phyloP scores from a whole-genome alignment of 2,329 filamentous ascomycete genomes.

The Colletotrichum trifolii region DNA sequence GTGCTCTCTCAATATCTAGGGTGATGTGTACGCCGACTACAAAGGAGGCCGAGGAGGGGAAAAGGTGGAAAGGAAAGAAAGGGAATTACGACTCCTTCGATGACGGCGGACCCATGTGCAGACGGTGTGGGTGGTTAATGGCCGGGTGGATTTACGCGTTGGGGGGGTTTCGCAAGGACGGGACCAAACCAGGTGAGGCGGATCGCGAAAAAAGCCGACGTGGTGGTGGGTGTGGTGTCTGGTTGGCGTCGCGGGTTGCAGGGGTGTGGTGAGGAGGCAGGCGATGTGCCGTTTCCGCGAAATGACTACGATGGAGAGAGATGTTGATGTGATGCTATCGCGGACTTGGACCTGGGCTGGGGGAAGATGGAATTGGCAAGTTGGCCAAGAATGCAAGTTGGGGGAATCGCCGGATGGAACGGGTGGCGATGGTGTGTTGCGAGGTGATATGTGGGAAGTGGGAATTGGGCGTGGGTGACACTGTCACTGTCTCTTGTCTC shows the following conservation, averaged over 20 bases:
- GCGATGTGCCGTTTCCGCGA: conserved; percentile 16
- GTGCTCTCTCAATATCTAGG: no score
- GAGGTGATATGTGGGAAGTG: neutral
- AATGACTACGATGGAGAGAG: neutral
- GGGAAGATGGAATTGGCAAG: neutral
- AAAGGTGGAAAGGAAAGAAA: conserved; percentile 3
- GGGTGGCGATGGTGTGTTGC: conserved; percentile 28
- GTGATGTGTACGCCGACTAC: conserved; percentile 14
- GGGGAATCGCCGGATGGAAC: neutral
- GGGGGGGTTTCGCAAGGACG: conserved; percentile 7
- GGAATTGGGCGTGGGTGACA: neutral
- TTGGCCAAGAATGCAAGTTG: no score
- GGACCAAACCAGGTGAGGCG: conserved; percentile 28
- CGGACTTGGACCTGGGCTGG: conserved; percentile 3
- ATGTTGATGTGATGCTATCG: conserved; percentile 27
- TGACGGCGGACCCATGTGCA: conserved; percentile 36
- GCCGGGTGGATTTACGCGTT: conserved; percentile 23
- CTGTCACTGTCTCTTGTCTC: conserved; percentile 10
- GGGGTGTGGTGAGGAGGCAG: conserved; percentile 2
- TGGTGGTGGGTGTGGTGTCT: conserved; percentile 20
- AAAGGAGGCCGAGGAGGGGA: conserved; percentile 7
- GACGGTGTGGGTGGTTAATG: conserved; percentile 9
- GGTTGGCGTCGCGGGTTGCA: conserved; percentile 23
- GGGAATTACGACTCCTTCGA: conserved; percentile 22
- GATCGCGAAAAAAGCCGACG: conserved; percentile 34